These are phyloP conservation scores for Leccinum subatratum DNA, from an alignment of 1,284 basidiomycete species.

Conservation along the genomic window DNA sequence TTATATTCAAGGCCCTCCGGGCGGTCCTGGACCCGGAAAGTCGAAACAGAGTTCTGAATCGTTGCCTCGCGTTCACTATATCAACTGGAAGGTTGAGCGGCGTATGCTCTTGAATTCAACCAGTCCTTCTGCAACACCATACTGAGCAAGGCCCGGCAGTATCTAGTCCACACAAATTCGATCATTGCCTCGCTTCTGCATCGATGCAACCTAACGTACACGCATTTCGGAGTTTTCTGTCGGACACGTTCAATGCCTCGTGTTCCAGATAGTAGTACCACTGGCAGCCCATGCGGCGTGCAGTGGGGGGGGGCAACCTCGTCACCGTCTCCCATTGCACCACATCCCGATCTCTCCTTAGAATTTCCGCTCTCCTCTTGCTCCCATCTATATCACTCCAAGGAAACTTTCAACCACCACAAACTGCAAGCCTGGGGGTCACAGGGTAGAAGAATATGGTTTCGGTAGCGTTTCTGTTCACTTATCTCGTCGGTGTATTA, in stretches of 20 bases:
- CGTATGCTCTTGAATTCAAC: too few species aligned
- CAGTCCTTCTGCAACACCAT: too few species aligned
- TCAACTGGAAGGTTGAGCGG: too few species aligned
- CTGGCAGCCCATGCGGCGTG: background rate
- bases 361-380: background rate
- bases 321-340: background rate
- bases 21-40: too few species aligned
- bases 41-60: too few species aligned
- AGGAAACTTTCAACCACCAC: too few species aligned
- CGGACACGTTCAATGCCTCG: background rate
- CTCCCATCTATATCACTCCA: background rate
- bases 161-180: too few species aligned
- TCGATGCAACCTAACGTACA: background rate
- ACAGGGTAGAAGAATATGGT: background rate
- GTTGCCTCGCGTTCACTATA: too few species aligned
- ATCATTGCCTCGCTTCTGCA: background rate
- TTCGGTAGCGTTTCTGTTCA: background rate
- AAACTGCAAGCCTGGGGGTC: background rate
- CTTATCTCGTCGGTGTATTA: background rate
- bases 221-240: slow-evolving; percentile 2
- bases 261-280: background rate
- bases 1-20: too few species aligned
- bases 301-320: background rate
- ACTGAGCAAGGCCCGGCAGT: too few species aligned
- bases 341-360: background rate